Conservation (phyloP, 352 stramenopile genomes). For the Phytophthora ohioensis region DNA sequence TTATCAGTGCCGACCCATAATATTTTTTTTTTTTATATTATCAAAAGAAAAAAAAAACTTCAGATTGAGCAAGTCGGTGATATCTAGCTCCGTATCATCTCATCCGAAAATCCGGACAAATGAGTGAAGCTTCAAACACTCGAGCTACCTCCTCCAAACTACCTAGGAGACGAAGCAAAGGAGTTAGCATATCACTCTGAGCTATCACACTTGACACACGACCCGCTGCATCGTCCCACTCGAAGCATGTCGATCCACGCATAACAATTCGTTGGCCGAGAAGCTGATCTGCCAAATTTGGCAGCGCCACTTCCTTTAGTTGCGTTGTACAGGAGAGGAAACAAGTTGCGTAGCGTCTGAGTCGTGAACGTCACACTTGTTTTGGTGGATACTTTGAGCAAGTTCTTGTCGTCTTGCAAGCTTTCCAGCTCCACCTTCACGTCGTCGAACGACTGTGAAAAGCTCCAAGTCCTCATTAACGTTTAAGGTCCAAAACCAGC, state of each 20-base stretch:
- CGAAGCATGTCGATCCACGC: background rate
- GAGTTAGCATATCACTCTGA: conserved; percentile 5
- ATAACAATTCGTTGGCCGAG: background rate
- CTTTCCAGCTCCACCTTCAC: conserved; percentile 1
- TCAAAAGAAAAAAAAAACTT: too few relatives aligned
- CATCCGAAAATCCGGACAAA: background rate
- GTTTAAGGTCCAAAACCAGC: background rate
- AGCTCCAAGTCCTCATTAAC: conserved; percentile 4
- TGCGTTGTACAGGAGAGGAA: background rate
- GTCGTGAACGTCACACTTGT: conserved; percentile 4
- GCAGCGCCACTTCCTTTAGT: background rate
- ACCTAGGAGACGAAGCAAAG: background rate
- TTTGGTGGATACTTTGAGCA: background rate
- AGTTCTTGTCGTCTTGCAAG: background rate
- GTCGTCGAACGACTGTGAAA: conserved; percentile 10
- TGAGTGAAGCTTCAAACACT: conserved; percentile 7
- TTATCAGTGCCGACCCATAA: too few relatives aligned
- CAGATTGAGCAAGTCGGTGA: too few relatives aligned
- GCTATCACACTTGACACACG: background rate
- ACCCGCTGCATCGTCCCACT: background rate
- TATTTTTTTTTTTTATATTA: too few relatives aligned
- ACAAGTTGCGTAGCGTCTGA: conserved; percentile 6
- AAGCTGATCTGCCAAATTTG: background rate
- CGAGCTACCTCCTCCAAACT: conserved; percentile 3
- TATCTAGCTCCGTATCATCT: too few relatives aligned